phyloP scores from a whole-genome alignment of 139 green algal genomes.

The Picochlorum sp. region DNA sequence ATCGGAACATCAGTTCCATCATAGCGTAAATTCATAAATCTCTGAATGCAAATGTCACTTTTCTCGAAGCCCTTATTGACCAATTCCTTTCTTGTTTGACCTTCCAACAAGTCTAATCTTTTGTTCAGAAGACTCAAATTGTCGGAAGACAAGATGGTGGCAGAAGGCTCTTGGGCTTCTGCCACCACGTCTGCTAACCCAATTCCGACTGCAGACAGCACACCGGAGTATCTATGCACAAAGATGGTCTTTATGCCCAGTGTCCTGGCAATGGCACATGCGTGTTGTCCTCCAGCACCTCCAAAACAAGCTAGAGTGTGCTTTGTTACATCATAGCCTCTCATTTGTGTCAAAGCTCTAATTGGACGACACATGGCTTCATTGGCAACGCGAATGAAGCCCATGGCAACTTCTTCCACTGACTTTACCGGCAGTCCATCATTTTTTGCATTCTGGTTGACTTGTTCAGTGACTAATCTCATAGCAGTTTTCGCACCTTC shows the following conservation, averaged over 20 bases:
- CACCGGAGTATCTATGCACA: slow-evolving; percentile 77
- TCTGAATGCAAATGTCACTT: slow-evolving; percentile 16
- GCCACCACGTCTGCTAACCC: slow-evolving; percentile 84
- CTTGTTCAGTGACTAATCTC: slow-evolving; percentile 30
- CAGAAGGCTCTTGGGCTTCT: slow-evolving; percentile 76
- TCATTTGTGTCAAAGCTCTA: slow-evolving; percentile 79
- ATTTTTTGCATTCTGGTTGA: slow-evolving; percentile 43
- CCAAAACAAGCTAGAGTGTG: slow-evolving; percentile 93
- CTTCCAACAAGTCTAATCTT: slow-evolving; percentile 47
- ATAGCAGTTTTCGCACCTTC: slow-evolving; percentile 42
- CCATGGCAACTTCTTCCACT: slow-evolving; percentile 66
- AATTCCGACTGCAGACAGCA: slow-evolving; percentile 92
- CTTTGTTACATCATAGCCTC: slow-evolving; percentile 74
- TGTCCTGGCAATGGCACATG: slow-evolving; percentile 78
- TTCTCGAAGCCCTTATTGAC: slow-evolving; percentile 13
- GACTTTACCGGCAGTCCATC: slow-evolving; percentile 27
- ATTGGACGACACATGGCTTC: slow-evolving; percentile 97
- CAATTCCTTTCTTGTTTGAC: slow-evolving; percentile 26
- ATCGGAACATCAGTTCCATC: slow-evolving; percentile 89
- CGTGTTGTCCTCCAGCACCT: slow-evolving; percentile 92
- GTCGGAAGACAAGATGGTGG: slow-evolving; percentile 14
- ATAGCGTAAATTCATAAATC: slow-evolving; percentile 85
- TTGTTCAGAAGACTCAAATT: slow-evolving; percentile 24
- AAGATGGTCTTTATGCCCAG: slow-evolving; percentile 92
- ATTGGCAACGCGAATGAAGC: slow-evolving; percentile 91